These are phyloP conservation scores for Toxoplasma gondii DNA, from an alignment of 169 alveolate genomes.

Conservation along the genomic window DNA sequence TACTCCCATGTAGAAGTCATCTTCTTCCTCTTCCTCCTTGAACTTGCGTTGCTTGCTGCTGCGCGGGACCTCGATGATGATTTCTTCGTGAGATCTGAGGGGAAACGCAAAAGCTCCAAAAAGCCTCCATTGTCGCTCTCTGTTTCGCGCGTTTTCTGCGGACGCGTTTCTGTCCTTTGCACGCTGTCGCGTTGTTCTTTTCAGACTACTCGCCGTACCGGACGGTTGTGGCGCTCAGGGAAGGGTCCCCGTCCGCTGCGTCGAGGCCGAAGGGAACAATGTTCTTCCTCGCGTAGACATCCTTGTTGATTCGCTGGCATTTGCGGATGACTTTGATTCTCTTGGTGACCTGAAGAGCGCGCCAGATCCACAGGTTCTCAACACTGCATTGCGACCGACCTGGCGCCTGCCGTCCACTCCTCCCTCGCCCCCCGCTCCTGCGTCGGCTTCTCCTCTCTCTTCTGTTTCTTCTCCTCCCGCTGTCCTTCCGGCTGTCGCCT, in stretches of 20 bases:
- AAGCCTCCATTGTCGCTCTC: no score
- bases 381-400: not conserved
- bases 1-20: conserved; percentile 46
- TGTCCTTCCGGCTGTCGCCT: not conserved
- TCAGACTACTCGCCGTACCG: not conserved
- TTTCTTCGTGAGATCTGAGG: conserved; percentile 43
- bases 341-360: conserved; percentile 76
- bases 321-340: conserved; percentile 76
- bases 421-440: not conserved
- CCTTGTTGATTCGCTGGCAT: conserved; percentile 74
- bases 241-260: conserved; percentile 21
- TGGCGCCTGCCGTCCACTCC: not conserved
- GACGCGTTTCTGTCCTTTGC: not conserved
- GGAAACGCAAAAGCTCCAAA: not conserved
- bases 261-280: conserved; percentile 74
- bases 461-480: not conserved
- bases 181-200: no score
- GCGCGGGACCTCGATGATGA: conserved; percentile 45
- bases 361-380: not conserved
- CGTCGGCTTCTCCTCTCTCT: not conserved
- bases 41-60: conserved; percentile 38
- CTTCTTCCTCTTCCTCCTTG: conserved; percentile 49
- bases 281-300: conserved; percentile 74
- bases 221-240: not conserved
- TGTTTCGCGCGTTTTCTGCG: not conserved